A percentile compares a stretch with the other conserved stretches of the same genome.
phyloP scores from a whole-genome alignment of 805 yeast genomes.

The Saccharomyces mikatae region DNA sequence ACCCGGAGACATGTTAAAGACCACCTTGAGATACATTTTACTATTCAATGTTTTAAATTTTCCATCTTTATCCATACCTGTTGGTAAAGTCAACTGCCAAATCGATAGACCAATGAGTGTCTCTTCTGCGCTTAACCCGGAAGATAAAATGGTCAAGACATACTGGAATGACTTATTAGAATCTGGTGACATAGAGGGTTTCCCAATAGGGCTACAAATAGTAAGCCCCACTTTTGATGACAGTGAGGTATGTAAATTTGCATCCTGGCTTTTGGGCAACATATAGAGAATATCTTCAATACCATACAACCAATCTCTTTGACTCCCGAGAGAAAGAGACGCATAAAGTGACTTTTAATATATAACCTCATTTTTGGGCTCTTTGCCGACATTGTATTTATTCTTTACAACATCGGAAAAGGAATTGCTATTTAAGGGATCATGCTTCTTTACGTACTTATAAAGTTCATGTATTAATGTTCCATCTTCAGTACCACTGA shows the following conservation, averaged over 20 bases:
- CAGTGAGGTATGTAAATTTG: slow-evolving; percentile 12
- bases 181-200: slow-evolving; percentile 6
- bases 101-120: slow-evolving; percentile 4
- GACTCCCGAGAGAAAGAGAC: neutral
- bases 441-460: slow-evolving; percentile 33
- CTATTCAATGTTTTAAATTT: slow-evolving; percentile 11
- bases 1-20: slow-evolving; percentile 12
- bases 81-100: slow-evolving; percentile 3
- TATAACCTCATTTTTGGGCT: slow-evolving; percentile 10
- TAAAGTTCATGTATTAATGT: slow-evolving; percentile 39
- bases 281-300: neutral
- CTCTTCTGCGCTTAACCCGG: slow-evolving; percentile 5
- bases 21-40: slow-evolving; percentile 11
- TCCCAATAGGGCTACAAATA: slow-evolving; percentile 12
- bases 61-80: slow-evolving; percentile 11
- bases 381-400: slow-evolving; percentile 12
- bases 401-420: slow-evolving; percentile 11
- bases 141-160: slow-evolving; percentile 7
- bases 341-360: slow-evolving; percentile 3
- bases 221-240: slow-evolving; percentile 12
- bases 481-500: slow-evolving; percentile 48
- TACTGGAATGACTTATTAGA: slow-evolving; percentile 10
- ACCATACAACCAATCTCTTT: no score
- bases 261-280: slow-evolving; percentile 6
- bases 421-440: slow-evolving; percentile 12